A percentile compares a stretch with the other conserved stretches of the same genome.
Conservation (phyloP, 169 alveolate species). For the Plasmodium knowlesi region DNA sequence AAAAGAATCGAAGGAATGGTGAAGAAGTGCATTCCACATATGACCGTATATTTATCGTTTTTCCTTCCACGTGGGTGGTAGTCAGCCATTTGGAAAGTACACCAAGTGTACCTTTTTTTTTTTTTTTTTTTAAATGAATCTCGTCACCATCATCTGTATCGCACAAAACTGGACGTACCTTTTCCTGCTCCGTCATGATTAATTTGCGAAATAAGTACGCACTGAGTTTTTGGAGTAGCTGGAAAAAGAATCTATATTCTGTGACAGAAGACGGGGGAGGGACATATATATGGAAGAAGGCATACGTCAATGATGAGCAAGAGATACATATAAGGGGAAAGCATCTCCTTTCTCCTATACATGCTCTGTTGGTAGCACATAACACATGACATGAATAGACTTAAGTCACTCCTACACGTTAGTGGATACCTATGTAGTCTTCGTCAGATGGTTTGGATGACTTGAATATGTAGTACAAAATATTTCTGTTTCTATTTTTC, state of each 20-base stretch:
- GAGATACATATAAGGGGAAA: background rate
- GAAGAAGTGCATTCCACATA: too few relatives aligned
- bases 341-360: background rate
- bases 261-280: background rate
- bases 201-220: slow-evolving; percentile 61
- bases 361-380: background rate
- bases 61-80: background rate
- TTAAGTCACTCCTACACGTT: slow-evolving; percentile 1
- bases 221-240: slow-evolving; percentile 43
- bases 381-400: background rate
- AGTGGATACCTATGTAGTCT: slow-evolving; percentile 36
- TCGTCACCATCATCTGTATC: background rate
- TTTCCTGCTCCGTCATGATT: slow-evolving; percentile 68
- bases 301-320: background rate
- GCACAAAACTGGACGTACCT: slow-evolving; percentile 10
- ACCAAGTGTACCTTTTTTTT: background rate
- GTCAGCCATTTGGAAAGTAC: background rate
- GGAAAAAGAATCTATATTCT: slow-evolving; percentile 62
- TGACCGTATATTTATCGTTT: background rate
- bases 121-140: too few relatives aligned
- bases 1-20: too few relatives aligned
- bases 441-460: slow-evolving; percentile 16
- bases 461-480: slow-evolving; percentile 33
- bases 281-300: background rate
- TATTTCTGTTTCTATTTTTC: slow-evolving; percentile 28